These are phyloP conservation scores for Paraphoma chrysanthemicola DNA, from an alignment of 2,329 filamentous ascomycete species.

Conservation along the genomic window DNA sequence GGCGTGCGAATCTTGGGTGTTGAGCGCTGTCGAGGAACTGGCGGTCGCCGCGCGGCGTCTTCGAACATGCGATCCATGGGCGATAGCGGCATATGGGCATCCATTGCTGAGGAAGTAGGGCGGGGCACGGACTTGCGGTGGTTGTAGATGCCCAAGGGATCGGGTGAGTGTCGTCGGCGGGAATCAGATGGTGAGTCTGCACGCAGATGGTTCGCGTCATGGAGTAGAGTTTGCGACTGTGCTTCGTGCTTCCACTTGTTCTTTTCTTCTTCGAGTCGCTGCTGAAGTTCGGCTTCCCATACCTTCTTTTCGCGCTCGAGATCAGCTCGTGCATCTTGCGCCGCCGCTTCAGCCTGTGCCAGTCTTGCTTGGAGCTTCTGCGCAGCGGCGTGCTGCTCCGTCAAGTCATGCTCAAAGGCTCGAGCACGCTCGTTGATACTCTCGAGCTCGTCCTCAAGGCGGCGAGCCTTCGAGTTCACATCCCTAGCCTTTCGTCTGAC, in stretches of 20 bases:
- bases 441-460: constrained; percentile 84
- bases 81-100: constrained; percentile 38
- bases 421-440: constrained; percentile 68
- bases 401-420: constrained; percentile 69
- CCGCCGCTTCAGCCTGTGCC: constrained; percentile 68
- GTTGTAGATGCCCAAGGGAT: constrained; percentile 41
- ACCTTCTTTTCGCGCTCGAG: constrained; percentile 66
- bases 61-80: constrained; percentile 47
- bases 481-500: constrained; percentile 90
- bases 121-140: constrained; percentile 34
- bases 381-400: constrained; percentile 65
- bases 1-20: constrained; percentile 43
- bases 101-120: constrained; percentile 36
- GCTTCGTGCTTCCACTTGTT: constrained; percentile 63
- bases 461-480: constrained; percentile 71
- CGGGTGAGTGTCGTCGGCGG: constrained; percentile 51
- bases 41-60: constrained; percentile 44
- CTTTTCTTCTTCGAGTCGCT: constrained; percentile 70
- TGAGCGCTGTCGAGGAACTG: constrained; percentile 42
- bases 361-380: constrained; percentile 70
- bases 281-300: constrained; percentile 63
- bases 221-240: constrained; percentile 35
- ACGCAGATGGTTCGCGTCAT: constrained; percentile 38
- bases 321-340: constrained; percentile 65
- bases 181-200: constrained; percentile 47